phyloP scores from a whole-genome alignment of 352 stramenopile species.

The Phytophthora sansomeana region DNA sequence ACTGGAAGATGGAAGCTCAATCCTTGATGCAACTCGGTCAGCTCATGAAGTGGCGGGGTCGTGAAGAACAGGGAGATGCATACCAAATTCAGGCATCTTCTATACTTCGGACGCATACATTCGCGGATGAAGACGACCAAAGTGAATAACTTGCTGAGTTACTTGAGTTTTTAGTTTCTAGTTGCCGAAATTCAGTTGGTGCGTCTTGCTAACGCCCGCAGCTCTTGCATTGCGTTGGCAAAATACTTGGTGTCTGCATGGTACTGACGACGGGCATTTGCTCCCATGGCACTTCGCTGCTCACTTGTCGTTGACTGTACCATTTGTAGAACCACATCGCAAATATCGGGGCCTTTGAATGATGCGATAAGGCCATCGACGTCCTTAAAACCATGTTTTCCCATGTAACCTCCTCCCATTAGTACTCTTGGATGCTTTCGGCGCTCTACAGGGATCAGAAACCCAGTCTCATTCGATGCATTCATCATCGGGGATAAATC shows the following conservation, averaged over 20 bases:
- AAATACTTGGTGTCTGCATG: constrained; percentile 48
- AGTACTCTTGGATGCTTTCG: too few species aligned
- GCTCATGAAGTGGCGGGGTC: constrained; percentile 79
- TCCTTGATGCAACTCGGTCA: constrained; percentile 73
- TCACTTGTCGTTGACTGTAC: too few species aligned
- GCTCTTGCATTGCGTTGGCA: constrained; percentile 12
- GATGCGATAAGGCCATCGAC: too few species aligned
- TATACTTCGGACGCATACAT: constrained; percentile 65
- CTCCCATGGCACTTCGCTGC: too few species aligned
- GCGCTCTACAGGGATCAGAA: too few species aligned
- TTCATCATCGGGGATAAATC: constrained; percentile 62
- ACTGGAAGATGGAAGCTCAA: constrained; percentile 78
- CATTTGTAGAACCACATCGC: too few species aligned
- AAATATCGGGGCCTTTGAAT: too few species aligned
- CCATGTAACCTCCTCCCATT: too few species aligned
- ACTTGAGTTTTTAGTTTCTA: not conserved
- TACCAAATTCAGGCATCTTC: constrained; percentile 63
- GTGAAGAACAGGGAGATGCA: constrained; percentile 50
- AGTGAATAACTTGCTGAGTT: constrained; percentile 14
- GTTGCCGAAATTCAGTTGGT: constrained; percentile 5
- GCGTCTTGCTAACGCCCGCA: constrained; percentile 39
- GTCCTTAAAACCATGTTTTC: too few species aligned
- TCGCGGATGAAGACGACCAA: constrained; percentile 43
- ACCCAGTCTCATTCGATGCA: too few species aligned
- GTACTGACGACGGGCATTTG: too few species aligned